These are phyloP conservation scores for Hydrangea macrophylla DNA, from an alignment of 148 eudicot species.

Conservation along the genomic window DNA sequence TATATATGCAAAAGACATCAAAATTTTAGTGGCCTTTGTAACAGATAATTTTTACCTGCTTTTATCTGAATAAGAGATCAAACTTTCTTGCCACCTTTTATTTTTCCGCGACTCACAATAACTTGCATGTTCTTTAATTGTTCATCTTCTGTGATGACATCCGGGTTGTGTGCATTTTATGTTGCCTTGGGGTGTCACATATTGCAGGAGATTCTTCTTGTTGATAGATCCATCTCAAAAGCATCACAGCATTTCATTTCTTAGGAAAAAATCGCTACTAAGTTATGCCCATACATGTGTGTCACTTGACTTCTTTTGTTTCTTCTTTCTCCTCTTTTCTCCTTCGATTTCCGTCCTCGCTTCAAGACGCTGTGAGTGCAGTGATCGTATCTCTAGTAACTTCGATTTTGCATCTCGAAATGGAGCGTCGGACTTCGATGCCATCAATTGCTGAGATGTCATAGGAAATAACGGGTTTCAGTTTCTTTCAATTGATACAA, in stretches of 20 bases:
- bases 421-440: constrained; percentile 65
- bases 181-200: neutral
- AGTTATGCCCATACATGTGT: constrained; percentile 75
- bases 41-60: too few species aligned
- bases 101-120: too few species aligned
- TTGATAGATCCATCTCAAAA: neutral
- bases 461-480: neutral
- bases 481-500: neutral
- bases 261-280: neutral
- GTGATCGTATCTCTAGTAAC: constrained; percentile 64
- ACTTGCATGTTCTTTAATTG: too few species aligned
- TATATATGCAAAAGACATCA: too few species aligned
- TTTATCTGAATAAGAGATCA: too few species aligned
- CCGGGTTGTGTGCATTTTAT: neutral
- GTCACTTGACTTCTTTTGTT: constrained; percentile 51
- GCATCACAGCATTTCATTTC: neutral
- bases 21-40: too few species aligned
- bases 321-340: constrained; percentile 75
- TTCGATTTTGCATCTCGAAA: constrained; percentile 77
- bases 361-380: constrained; percentile 45
- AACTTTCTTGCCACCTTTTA: too few species aligned
- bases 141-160: neutral
- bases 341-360: constrained; percentile 39
- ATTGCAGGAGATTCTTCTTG: neutral
- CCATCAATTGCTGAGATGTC: constrained; percentile 77